phyloP scores from a whole-genome alignment of 129 eudicot species.

The Solidago caesia region DNA sequence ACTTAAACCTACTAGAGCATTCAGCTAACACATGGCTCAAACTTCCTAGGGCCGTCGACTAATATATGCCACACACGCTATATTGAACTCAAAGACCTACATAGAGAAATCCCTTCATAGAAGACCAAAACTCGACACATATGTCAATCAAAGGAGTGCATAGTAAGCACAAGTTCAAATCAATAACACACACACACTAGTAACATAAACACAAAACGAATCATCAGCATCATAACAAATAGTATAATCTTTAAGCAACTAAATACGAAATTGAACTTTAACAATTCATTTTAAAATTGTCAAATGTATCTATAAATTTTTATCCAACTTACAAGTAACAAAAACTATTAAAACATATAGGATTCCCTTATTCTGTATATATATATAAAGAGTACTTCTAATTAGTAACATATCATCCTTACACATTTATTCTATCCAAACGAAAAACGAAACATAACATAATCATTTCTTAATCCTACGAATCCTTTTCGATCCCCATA shows the following conservation, averaged over 20 bases:
- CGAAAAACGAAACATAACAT: background rate
- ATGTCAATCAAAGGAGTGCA: no score
- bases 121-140: no score
- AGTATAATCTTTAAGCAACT: no score
- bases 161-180: no score
- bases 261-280: background rate
- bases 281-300: constrained; percentile 15
- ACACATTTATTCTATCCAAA: constrained; percentile 31
- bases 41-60: background rate
- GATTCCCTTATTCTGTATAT: constrained; percentile 30
- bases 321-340: constrained; percentile 18
- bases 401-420: constrained; percentile 27
- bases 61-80: background rate
- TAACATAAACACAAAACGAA: background rate
- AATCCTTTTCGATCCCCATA: constrained; percentile 49
- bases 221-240: background rate
- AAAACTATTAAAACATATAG: constrained; percentile 1
- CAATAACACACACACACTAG: background rate
- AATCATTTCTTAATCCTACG: constrained; percentile 50
- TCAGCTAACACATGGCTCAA: constrained; percentile 4
- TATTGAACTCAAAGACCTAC: no score
- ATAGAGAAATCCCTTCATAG: no score
- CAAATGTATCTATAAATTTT: constrained; percentile 14
- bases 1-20: background rate
- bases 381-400: constrained; percentile 16